These are phyloP conservation scores for Excoecaria cochinchinensis DNA, from an alignment of 345 rosid species.

Conservation along the genomic window DNA sequence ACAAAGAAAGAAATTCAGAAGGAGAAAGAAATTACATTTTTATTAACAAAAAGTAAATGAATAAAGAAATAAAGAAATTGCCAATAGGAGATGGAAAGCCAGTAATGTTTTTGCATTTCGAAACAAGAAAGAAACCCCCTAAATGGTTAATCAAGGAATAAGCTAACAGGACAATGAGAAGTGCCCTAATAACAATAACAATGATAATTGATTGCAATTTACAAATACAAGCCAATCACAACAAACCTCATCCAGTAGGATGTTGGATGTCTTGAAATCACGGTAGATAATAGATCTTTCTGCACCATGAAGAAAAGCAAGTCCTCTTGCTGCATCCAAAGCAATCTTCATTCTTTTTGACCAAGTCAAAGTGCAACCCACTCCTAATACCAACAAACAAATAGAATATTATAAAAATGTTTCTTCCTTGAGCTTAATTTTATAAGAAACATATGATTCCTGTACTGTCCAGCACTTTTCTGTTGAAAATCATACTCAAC, in stretches of 20 bases:
- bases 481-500: not conserved
- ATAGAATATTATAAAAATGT: conserved; percentile 10
- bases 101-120: not conserved
- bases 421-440: conserved; percentile 1
- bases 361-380: conserved; percentile 89
- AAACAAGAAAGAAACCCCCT: conserved; percentile 1
- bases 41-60: too few species aligned
- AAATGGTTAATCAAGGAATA: not conserved
- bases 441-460: not conserved
- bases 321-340: conserved; percentile 86
- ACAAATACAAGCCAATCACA: conserved; percentile 4
- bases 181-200: not conserved
- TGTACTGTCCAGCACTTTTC: not conserved
- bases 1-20: too few species aligned
- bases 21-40: too few species aligned
- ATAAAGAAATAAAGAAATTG: not conserved
- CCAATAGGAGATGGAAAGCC: not conserved
- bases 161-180: not conserved
- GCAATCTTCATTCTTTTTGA: conserved; percentile 93
- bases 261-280: conserved; percentile 94
- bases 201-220: not conserved
- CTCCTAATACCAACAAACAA: conserved; percentile 51
- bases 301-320: conserved; percentile 92
- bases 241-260: conserved; percentile 81
- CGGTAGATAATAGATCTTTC: conserved; percentile 91